Percentiles rank a stretch among this genome's conserved stretches.
Conservation (phyloP, 345 rosid genomes). For the Camelina sativa region DNA sequence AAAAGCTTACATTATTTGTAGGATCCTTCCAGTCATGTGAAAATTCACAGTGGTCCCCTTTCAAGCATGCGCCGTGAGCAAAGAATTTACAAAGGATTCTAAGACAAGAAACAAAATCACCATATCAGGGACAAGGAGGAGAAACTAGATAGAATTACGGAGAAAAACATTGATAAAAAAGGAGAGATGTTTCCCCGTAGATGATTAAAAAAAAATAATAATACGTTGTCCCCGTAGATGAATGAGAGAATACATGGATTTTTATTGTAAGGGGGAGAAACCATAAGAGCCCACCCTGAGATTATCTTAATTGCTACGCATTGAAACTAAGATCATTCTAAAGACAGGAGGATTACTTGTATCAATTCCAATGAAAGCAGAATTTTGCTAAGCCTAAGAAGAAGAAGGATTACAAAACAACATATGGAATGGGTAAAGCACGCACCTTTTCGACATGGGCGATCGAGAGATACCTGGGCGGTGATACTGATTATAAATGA, state of each 20-base stretch:
- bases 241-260: too few species aligned
- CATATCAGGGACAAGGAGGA: too few species aligned
- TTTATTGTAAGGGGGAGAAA: background rate
- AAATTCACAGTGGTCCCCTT: constrained; percentile 92
- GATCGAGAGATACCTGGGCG: constrained; percentile 10
- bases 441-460: constrained; percentile 44
- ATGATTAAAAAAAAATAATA: too few species aligned
- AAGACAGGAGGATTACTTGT: background rate
- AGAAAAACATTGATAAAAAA: too few species aligned
- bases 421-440: background rate
- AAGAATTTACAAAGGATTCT: constrained; percentile 87
- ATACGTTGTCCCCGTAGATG: background rate
- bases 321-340: background rate
- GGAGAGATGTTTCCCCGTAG: background rate
- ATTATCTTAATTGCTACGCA: background rate
- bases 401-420: background rate
- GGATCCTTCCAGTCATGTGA: constrained; percentile 92
- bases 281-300: background rate
- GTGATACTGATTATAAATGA: constrained; percentile 1
- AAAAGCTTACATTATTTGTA: constrained; percentile 64
- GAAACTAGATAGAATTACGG: too few species aligned
- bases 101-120: too few species aligned
- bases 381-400: background rate
- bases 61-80: constrained; percentile 92
- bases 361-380: constrained; percentile 24